phyloP scores from a whole-genome alignment of 768 basidiomycete species.

The Boletales sp. region DNA sequence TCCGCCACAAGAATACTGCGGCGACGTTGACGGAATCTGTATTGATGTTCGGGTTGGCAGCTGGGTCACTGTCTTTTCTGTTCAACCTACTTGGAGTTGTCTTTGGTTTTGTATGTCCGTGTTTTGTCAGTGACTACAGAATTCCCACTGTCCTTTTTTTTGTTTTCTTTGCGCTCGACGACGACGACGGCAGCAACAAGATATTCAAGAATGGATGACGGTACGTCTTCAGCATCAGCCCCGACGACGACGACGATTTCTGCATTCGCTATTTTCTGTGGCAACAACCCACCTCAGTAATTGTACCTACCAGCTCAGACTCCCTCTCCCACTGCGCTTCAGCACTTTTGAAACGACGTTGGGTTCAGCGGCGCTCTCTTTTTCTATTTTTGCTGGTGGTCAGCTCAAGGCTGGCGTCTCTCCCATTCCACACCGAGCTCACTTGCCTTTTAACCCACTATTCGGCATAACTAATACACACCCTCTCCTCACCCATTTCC shows the following conservation, averaged over 20 bases:
- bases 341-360: constrained; percentile 27
- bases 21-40: too few relatives aligned
- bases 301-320: constrained; percentile 22
- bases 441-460: constrained; percentile 10
- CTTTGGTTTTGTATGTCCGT: constrained; percentile 13
- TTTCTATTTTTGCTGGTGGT: constrained; percentile 19
- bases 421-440: constrained; percentile 10
- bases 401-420: constrained; percentile 35
- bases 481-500: constrained; percentile 16
- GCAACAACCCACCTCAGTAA: constrained; percentile 30
- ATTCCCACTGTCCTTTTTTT: background rate
- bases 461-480: constrained; percentile 1
- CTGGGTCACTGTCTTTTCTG: too few relatives aligned
- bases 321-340: constrained; percentile 27
- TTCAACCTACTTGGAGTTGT: too few relatives aligned
- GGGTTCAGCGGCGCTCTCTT: constrained; percentile 18
- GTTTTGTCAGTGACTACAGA: constrained; percentile 11
- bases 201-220: constrained; percentile 55
- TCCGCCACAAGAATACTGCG: too few relatives aligned
- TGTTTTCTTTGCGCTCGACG: constrained; percentile 2
- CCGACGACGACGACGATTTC: constrained; percentile 57
- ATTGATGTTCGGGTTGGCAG: too few relatives aligned
- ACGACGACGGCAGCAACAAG: constrained; percentile 23
- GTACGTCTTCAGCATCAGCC: constrained; percentile 81
- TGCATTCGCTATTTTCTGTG: constrained; percentile 41